Percentiles rank a stretch among this genome's conserved stretches.
phyloP scores from a whole-genome alignment of 2,329 filamentous ascomycete species.

The Ceratocystiopsis brevicomis region DNA sequence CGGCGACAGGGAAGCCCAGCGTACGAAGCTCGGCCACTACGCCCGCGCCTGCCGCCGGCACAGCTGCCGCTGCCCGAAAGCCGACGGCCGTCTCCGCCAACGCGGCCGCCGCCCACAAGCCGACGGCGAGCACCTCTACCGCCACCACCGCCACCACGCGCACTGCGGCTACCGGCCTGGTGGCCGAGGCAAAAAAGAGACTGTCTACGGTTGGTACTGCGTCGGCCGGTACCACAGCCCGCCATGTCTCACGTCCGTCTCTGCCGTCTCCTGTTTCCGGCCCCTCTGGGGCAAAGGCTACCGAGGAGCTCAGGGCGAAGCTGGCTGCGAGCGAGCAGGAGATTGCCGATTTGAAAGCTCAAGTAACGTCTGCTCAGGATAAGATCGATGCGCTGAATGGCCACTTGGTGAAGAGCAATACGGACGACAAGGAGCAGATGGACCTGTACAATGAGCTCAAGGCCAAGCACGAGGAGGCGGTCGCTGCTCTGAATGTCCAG shows the following conservation, averaged over 20 bases:
- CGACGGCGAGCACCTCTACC: slow-evolving; percentile 18
- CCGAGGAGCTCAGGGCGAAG: slow-evolving; percentile 41
- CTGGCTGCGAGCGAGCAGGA: slow-evolving; percentile 38
- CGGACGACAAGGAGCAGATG: slow-evolving; percentile 24
- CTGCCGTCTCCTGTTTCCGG: slow-evolving; percentile 16
- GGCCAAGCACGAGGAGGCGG: slow-evolving; percentile 28
- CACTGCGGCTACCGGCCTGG: slow-evolving; percentile 17
- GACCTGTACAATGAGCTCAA: slow-evolving; percentile 30
- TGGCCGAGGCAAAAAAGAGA: slow-evolving; percentile 36
- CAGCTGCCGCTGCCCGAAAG: slow-evolving; percentile 18
- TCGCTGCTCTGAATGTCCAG: slow-evolving; percentile 27
- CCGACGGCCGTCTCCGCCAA: slow-evolving; percentile 5
- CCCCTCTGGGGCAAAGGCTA: slow-evolving; percentile 31
- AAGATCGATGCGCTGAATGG: slow-evolving; percentile 36
- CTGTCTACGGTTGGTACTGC: slow-evolving; percentile 30
- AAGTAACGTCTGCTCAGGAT: slow-evolving; percentile 35
- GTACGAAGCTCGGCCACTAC: background rate
- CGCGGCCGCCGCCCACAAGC: slow-evolving; percentile 11
- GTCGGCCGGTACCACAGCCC: slow-evolving; percentile 19
- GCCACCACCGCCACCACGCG: slow-evolving; percentile 14
- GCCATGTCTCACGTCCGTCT: slow-evolving; percentile 24
- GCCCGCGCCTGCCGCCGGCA: slow-evolving; percentile 3
- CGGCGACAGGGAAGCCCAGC: background rate
- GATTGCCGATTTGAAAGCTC: slow-evolving; percentile 35
- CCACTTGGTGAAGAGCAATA: slow-evolving; percentile 25